Conservation (phyloP, 73 alveolate genomes). For the Urostyla sp. region DNA sequence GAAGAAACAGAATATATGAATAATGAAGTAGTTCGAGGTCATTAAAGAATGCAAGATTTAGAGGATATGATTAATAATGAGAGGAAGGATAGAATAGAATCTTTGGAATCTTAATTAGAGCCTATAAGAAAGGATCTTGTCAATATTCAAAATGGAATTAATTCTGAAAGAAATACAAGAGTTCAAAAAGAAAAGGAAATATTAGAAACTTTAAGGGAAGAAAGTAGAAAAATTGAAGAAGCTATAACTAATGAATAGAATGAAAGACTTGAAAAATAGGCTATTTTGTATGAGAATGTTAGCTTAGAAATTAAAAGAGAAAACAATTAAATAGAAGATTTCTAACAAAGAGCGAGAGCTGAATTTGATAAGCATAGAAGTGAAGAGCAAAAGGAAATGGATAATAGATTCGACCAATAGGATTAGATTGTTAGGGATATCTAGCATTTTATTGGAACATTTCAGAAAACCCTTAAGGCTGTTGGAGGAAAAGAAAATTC, state of each 20-base stretch:
- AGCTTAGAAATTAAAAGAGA: slow-evolving; percentile 76
- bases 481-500: slow-evolving; percentile 78
- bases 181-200: slow-evolving; percentile 80
- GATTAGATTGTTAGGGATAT: slow-evolving; percentile 84
- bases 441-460: slow-evolving; percentile 79
- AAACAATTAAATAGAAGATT: slow-evolving; percentile 68
- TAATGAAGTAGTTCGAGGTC: slow-evolving; percentile 62
- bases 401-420: slow-evolving; percentile 85
- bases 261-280: slow-evolving; percentile 75
- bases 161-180: slow-evolving; percentile 61
- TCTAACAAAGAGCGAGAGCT: slow-evolving; percentile 66
- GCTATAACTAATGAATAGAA: slow-evolving; percentile 76
- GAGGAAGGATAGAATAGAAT: slow-evolving; percentile 80
- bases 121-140: slow-evolving; percentile 70
- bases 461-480: slow-evolving; percentile 88
- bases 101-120: slow-evolving; percentile 72
- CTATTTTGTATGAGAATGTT: slow-evolving; percentile 63
- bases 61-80: slow-evolving; percentile 77
- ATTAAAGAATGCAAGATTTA: slow-evolving; percentile 73
- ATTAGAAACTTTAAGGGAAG: slow-evolving; percentile 79
- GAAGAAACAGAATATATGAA: slow-evolving; percentile 75
- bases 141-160: slow-evolving; percentile 52
- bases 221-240: slow-evolving; percentile 71
- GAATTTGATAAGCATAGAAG: slow-evolving; percentile 79
- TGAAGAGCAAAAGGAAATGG: slow-evolving; percentile 87